Evolutionary conservation across 2,329 filamentous ascomycete genomes (phyloP).

Genomic region (Colletotrichum orchidophilum): DNA sequence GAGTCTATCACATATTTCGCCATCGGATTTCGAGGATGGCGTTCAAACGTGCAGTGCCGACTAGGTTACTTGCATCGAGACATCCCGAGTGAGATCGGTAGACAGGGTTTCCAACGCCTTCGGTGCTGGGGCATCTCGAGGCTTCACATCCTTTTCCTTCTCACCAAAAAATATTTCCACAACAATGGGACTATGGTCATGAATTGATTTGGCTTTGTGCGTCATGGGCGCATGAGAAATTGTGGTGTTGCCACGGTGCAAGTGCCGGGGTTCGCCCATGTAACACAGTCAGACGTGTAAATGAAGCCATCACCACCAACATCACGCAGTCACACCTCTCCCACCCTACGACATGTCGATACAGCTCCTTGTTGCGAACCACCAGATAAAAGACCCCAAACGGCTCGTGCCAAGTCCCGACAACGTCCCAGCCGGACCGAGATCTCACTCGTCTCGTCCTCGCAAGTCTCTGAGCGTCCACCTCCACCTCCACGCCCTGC

Average conservation of each 20-base stretch:
- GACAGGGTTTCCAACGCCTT: background rate
- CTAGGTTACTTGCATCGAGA: background rate
- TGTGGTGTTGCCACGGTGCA: background rate
- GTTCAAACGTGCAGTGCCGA: background rate
- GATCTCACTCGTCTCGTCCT: background rate
- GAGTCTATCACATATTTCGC: background rate
- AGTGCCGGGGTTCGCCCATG: background rate
- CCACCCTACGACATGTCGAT: background rate
- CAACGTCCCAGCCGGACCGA: background rate
- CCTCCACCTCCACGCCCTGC: background rate
- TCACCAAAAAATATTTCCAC: background rate
- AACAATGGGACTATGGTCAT: no score
- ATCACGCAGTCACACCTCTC: background rate
- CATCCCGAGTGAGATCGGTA: background rate
- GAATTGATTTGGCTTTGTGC: no score
- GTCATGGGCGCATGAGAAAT: background rate
- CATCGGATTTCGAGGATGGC: background rate
- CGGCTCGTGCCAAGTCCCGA: background rate
- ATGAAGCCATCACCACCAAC: conserved; percentile 14
- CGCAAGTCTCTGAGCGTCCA: background rate
- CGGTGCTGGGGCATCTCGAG: background rate
- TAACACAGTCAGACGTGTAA: background rate
- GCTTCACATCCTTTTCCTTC: background rate
- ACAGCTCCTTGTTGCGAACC: background rate
- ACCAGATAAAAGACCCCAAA: background rate